Conservation (phyloP, 192 early-diverging fungal genomes). For the Backusella australiensis region DNA sequence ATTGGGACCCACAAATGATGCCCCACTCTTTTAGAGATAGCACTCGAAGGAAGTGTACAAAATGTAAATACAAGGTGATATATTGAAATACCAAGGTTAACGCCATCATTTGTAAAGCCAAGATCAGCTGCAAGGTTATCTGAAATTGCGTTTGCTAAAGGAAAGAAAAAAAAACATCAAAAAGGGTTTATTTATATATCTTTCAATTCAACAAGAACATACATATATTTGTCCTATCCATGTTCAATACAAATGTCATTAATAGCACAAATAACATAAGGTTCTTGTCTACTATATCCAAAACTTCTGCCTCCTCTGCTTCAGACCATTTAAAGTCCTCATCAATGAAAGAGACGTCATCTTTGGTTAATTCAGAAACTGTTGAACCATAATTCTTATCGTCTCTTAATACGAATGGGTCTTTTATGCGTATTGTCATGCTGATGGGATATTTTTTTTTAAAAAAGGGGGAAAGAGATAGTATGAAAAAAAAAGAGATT, state of each 20-base stretch:
- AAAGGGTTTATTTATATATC: not conserved
- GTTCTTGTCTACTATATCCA: conserved; percentile 38
- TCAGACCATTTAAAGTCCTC: conserved; percentile 45
- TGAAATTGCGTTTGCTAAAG: conserved; percentile 41
- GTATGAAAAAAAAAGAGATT: not conserved
- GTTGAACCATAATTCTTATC: not conserved
- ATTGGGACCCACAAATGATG: conserved; percentile 53
- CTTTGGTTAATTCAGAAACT: not conserved
- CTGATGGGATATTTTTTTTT: not conserved
- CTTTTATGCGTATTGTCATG: not conserved
- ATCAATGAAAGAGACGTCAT: not conserved
- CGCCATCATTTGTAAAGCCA: conserved; percentile 41
- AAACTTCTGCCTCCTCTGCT: conserved; percentile 41
- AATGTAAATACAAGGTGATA: conserved; percentile 34
- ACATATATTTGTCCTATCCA: conserved; percentile 38
- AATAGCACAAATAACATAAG: conserved; percentile 57
- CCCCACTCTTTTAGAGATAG: conserved; percentile 44
- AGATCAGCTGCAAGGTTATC: conserved; percentile 45
- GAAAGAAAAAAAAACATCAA: not conserved
- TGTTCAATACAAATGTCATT: conserved; percentile 31
- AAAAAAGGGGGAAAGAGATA: not conserved
- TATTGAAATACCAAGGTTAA: conserved; percentile 42
- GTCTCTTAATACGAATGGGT: not conserved
- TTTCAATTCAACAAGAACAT: not conserved
- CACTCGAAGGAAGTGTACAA: conserved; percentile 50